phyloP scores from a whole-genome alignment of 495 filamentous ascomycete genomes.

The Parachaetomium inaequale region DNA sequence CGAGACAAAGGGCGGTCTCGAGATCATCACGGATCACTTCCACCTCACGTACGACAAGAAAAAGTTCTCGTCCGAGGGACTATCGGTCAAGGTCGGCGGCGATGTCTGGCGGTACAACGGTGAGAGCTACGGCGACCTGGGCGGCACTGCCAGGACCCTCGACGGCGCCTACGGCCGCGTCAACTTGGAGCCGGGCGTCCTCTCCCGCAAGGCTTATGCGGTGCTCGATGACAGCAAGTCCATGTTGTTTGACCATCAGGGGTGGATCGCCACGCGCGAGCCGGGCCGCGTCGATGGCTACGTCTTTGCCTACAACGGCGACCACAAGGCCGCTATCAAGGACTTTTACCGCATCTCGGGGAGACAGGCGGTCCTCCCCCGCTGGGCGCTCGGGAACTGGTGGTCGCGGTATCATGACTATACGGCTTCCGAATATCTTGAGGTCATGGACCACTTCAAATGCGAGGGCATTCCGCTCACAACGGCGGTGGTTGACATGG shows the following conservation, averaged over 20 bases:
- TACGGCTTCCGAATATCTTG: constrained; percentile 47
- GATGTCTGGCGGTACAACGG: constrained; percentile 48
- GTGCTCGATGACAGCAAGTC: constrained; percentile 53
- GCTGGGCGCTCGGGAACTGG: constrained; percentile 60
- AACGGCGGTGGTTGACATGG: constrained; percentile 59
- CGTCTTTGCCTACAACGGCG: constrained; percentile 54
- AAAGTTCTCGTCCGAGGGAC: constrained; percentile 43
- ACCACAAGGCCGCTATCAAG: constrained; percentile 52
- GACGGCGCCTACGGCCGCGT: constrained; percentile 51
- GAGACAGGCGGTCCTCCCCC: constrained; percentile 51
- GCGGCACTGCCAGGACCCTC: constrained; percentile 53
- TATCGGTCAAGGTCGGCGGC: constrained; percentile 37
- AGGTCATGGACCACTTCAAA: constrained; percentile 49
- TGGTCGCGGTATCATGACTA: constrained; percentile 60
- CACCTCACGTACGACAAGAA: constrained; percentile 53
- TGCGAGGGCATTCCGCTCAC: constrained; percentile 48
- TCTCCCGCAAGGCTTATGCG: constrained; percentile 46
- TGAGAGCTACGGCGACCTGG: constrained; percentile 42
- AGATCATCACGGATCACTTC: constrained; percentile 50
- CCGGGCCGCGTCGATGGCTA: constrained; percentile 54
- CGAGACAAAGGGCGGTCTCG: constrained; percentile 37
- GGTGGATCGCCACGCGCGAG: constrained; percentile 44
- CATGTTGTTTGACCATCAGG: constrained; percentile 54
- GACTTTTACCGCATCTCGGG: constrained; percentile 56
- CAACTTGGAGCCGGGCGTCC: constrained; percentile 45